Percentiles rank a stretch among this genome's conserved stretches.
Evolutionary conservation across 495 filamentous ascomycete species (phyloP).

Genomic region (Bacidia rubella): DNA sequence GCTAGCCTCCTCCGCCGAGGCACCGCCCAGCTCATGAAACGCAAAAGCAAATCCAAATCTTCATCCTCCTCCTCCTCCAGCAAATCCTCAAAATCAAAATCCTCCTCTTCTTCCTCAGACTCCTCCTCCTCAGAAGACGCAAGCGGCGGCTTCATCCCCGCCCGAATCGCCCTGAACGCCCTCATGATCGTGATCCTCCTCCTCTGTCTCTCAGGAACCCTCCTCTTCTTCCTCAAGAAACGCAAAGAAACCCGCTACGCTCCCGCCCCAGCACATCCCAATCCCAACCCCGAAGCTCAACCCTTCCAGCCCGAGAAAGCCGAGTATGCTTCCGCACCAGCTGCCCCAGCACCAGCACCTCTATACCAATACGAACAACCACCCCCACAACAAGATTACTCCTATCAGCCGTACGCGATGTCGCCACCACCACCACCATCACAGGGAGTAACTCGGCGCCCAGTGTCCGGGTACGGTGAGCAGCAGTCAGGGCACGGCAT

Average conservation of each 20-base stretch:
- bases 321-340: neutral
- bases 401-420: neutral
- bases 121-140: conserved; percentile 1
- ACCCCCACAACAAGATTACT: neutral
- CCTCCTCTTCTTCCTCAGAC: too few species aligned
- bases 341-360: neutral
- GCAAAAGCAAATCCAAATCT: neutral
- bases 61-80: too few species aligned
- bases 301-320: neutral
- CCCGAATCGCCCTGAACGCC: conserved; percentile 13
- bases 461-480: neutral
- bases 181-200: conserved; percentile 11
- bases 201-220: neutral
- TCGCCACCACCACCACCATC: neutral
- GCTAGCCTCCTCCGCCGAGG: neutral
- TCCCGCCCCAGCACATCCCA: neutral
- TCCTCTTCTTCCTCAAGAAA: conserved; percentile 9
- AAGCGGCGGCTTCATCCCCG: conserved; percentile 3
- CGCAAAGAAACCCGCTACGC: neutral
- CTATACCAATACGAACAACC: neutral
- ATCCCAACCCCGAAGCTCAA: neutral
- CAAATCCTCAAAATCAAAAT: too few species aligned
- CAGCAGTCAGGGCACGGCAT: neutral
- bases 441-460: too few species aligned
- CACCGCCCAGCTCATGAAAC: neutral